These are phyloP conservation scores for Claviceps citrina DNA, from an alignment of 2,329 filamentous ascomycete species.

Conservation along the genomic window DNA sequence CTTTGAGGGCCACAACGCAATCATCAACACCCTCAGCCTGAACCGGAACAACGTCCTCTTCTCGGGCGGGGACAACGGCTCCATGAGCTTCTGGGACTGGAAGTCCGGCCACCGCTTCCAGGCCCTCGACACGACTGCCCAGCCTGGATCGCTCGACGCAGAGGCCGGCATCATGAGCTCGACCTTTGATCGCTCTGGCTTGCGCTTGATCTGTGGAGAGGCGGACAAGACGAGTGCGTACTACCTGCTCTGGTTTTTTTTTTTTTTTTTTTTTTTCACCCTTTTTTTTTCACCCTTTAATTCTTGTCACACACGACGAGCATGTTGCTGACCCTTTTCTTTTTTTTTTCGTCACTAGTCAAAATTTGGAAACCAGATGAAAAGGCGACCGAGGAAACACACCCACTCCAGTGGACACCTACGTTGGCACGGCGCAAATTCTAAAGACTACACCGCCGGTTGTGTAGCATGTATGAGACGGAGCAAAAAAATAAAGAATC, in stretches of 20 bases:
- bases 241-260: not conserved
- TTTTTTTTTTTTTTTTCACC: not conserved
- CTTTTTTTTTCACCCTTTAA: too few species aligned
- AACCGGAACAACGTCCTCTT: conserved; percentile 95
- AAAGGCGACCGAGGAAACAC: conserved; percentile 74
- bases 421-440: conserved; percentile 63
- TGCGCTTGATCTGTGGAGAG: conserved; percentile 85
- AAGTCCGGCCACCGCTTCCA: conserved; percentile 91
- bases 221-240: conserved; percentile 77
- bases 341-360: conserved; percentile 40
- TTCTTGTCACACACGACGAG: conserved; percentile 12
- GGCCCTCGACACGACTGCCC: conserved; percentile 74
- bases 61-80: conserved; percentile 86
- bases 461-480: too few species aligned
- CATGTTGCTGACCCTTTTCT: conserved; percentile 29
- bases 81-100: conserved; percentile 98
- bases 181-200: conserved; percentile 76
- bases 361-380: conserved; percentile 97
- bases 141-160: conserved; percentile 85
- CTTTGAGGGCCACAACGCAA: conserved; percentile 88
- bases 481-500: too few species aligned
- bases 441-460: conserved; percentile 19
- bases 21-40: conserved; percentile 85
- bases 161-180: conserved; percentile 91
- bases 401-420: conserved; percentile 86